A percentile compares a stretch with the other conserved stretches of the same genome.
phyloP scores from a whole-genome alignment of 139 green algal genomes.

The Pseudopediastrum boryanum region DNA sequence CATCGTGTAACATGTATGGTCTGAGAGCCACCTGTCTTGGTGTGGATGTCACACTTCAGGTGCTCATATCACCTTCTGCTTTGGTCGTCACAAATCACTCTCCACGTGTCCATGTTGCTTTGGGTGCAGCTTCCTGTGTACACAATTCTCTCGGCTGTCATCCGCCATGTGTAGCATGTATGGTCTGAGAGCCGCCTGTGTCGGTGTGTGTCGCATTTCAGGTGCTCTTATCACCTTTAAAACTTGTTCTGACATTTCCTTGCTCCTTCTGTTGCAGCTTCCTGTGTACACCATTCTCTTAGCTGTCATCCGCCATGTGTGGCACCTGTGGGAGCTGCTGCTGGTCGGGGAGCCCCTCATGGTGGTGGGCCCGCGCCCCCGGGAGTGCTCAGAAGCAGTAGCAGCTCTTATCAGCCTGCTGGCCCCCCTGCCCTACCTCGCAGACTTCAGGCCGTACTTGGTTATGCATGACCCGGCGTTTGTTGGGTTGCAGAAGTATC shows the following conservation, averaged over 20 bases:
- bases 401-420: slow-evolving; percentile 77
- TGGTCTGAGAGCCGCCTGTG: no score
- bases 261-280: slow-evolving; percentile 6
- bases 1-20: no score
- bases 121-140: no score
- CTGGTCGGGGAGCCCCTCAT: slow-evolving; percentile 82
- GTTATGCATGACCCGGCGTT: slow-evolving; percentile 92
- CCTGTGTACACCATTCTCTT: no score
- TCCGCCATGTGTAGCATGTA: no score
- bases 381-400: slow-evolving; percentile 65
- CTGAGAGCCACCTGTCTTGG: no score
- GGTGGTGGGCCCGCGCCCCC: slow-evolving; percentile 74
- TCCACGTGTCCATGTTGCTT: no score
- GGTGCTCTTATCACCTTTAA: background rate
- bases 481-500: background rate
- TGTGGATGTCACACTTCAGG: no score
- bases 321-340: slow-evolving; percentile 88
- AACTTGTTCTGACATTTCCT: background rate
- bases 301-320: slow-evolving; percentile 49
- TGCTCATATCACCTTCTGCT: no score
- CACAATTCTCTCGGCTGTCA: no score
- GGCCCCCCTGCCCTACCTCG: slow-evolving; percentile 78
- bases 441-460: slow-evolving; percentile 90
- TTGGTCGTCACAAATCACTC: no score
- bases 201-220: no score